Percentiles rank a stretch among this genome's conserved stretches.
Evolutionary conservation across 2,329 filamentous ascomycete genomes (phyloP).

Genomic region (Metarhizium sp.): DNA sequence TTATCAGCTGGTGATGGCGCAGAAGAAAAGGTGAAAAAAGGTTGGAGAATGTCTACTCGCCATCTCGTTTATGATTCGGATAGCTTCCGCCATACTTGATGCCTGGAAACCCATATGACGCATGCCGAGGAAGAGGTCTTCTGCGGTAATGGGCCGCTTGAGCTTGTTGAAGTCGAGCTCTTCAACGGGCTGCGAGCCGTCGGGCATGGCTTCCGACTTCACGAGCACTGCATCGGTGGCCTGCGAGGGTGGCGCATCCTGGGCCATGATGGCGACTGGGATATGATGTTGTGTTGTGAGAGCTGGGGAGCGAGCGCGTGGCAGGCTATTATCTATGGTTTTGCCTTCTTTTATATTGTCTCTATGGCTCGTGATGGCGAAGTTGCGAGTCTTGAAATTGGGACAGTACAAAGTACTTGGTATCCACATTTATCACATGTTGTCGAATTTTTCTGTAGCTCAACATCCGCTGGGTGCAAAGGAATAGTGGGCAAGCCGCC

Average conservation of each 20-base stretch:
- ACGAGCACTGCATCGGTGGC: slow-evolving; percentile 78
- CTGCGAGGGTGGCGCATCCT: slow-evolving; percentile 42
- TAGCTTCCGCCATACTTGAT: slow-evolving; percentile 71
- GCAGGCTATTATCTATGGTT: no score
- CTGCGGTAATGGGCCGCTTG: slow-evolving; percentile 69
- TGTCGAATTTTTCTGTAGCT: no score
- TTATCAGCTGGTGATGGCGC: background rate
- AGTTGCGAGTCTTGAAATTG: no score
- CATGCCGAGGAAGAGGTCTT: slow-evolving; percentile 77
- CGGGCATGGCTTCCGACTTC: slow-evolving; percentile 71
- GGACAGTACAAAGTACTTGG: no score
- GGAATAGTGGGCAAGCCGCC: no score
- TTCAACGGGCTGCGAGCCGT: slow-evolving; percentile 68
- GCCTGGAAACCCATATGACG: slow-evolving; percentile 70
- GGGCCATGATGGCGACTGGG: slow-evolving; percentile 10
- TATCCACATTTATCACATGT: no score
- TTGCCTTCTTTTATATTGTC: no score
- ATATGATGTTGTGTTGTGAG: background rate
- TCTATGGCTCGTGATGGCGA: no score
- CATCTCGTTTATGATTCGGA: slow-evolving; percentile 93
- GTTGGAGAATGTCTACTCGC: slow-evolving; percentile 39
- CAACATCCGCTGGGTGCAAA: no score
- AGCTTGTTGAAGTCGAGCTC: slow-evolving; percentile 89
- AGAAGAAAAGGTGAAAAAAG: no score
- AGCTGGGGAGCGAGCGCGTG: background rate